Conservation (phyloP, 2,329 filamentous ascomycete genomes). For the Fusarium sp. region DNA sequence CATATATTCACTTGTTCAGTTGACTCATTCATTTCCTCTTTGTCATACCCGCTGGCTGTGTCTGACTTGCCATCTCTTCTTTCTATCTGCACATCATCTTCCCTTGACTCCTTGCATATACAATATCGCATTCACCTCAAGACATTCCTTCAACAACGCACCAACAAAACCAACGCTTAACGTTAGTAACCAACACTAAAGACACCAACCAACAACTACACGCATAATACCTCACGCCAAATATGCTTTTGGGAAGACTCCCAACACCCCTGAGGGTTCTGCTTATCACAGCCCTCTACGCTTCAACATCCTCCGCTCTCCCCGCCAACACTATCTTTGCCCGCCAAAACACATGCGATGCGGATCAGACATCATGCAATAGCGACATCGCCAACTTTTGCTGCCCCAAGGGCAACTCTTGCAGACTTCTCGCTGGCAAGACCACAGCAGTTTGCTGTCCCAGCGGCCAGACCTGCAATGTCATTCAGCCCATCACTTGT, state of each 20-base stretch:
- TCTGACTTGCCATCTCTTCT: slow-evolving; percentile 12
- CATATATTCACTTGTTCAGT: slow-evolving; percentile 17
- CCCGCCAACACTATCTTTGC: slow-evolving; percentile 50
- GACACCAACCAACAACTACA: slow-evolving; percentile 1
- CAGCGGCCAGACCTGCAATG: slow-evolving; percentile 61
- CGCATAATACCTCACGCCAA: neutral
- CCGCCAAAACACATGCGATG: slow-evolving; percentile 60
- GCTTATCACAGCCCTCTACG: slow-evolving; percentile 48
- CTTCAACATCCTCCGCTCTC: slow-evolving; percentile 52
- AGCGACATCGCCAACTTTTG: slow-evolving; percentile 71
- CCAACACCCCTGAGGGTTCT: slow-evolving; percentile 46
- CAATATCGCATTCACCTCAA: neutral
- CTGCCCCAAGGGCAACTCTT: slow-evolving; percentile 63
- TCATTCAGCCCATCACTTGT: slow-evolving; percentile 52
- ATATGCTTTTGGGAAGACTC: slow-evolving; percentile 28
- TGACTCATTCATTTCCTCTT: slow-evolving; percentile 3
- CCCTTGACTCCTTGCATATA: slow-evolving; percentile 5
- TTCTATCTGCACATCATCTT: neutral
- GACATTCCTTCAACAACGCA: neutral
- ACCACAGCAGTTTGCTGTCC: slow-evolving; percentile 79
- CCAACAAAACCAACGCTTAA: slow-evolving; percentile 1
- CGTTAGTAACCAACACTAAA: neutral
- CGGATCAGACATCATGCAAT: slow-evolving; percentile 61
- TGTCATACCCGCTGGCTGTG: slow-evolving; percentile 31
- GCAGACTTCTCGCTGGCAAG: slow-evolving; percentile 67